These are phyloP conservation scores for Vitis rupestris DNA, from an alignment of 164 flowering plant species.

Conservation along the genomic window DNA sequence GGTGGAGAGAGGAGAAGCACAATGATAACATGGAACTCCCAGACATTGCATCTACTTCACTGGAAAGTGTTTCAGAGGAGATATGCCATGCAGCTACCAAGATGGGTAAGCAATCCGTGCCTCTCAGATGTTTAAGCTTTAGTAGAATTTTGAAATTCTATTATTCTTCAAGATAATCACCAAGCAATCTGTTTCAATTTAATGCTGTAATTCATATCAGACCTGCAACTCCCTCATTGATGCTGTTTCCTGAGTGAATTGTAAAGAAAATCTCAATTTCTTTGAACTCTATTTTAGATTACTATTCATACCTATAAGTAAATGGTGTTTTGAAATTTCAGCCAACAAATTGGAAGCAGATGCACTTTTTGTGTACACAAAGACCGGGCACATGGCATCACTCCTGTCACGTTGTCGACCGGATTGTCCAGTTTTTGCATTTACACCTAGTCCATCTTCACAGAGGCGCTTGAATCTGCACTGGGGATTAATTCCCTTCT, in stretches of 20 bases:
- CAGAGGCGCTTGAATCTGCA: slow-evolving; percentile 88
- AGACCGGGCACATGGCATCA: slow-evolving; percentile 92
- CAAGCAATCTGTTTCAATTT: too few relatives aligned
- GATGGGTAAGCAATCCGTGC: slow-evolving; percentile 61
- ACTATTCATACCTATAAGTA: too few relatives aligned
- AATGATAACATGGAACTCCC: slow-evolving; percentile 74
- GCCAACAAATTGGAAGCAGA: slow-evolving; percentile 92
- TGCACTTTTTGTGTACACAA: slow-evolving; percentile 90
- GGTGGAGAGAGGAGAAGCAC: slow-evolving; percentile 95
- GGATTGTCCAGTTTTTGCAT: slow-evolving; percentile 96
- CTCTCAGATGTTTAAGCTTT: not conserved
- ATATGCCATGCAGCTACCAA: slow-evolving; percentile 96
- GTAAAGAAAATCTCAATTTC: too few relatives aligned
- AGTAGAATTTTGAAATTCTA: not conserved
- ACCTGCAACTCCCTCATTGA: not conserved
- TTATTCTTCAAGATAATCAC: too few relatives aligned
- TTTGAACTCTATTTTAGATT: too few relatives aligned
- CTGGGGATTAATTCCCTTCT: slow-evolving; percentile 95
- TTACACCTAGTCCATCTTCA: slow-evolving; percentile 68
- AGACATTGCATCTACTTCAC: slow-evolving; percentile 60
- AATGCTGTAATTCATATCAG: too few relatives aligned
- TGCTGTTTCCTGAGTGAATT: not conserved
- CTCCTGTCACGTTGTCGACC: slow-evolving; percentile 93
- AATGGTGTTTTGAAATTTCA: slow-evolving; percentile 25
- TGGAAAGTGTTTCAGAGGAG: slow-evolving; percentile 85